Evolutionary conservation across 257 asterid genomes (phyloP).

Genomic region (Primulina eburnea): DNA sequence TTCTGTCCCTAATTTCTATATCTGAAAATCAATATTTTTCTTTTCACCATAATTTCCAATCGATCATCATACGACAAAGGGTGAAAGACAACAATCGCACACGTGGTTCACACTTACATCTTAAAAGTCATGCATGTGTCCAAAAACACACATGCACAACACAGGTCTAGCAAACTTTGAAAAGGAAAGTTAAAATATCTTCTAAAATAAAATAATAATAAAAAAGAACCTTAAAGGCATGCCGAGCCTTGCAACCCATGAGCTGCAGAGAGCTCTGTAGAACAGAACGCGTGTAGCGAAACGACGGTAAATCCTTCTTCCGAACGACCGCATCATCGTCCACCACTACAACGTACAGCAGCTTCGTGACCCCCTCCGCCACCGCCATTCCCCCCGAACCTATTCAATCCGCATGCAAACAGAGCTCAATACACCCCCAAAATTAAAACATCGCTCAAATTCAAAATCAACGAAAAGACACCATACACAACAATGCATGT

Average conservation of each 20-base stretch:
- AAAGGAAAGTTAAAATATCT: neutral
- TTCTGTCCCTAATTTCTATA: neutral
- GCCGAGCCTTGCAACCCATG: slow-evolving; percentile 98
- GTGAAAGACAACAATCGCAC: neutral
- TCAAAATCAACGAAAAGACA: slow-evolving; percentile 16
- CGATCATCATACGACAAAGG: slow-evolving; percentile 5
- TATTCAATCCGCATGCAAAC: slow-evolving; percentile 30
- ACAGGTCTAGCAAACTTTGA: neutral
- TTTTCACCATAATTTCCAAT: neutral
- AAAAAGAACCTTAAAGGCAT: slow-evolving; percentile 78
- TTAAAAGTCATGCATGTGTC: slow-evolving; percentile 23
- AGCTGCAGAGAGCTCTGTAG: slow-evolving; percentile 92
- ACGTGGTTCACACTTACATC: neutral
- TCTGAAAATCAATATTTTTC: neutral
- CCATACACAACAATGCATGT: slow-evolving; percentile 35
- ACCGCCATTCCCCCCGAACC: slow-evolving; percentile 55
- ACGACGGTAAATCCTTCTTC: slow-evolving; percentile 41
- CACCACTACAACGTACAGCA: slow-evolving; percentile 76
- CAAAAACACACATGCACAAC: slow-evolving; percentile 19
- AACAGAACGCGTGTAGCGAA: slow-evolving; percentile 91
- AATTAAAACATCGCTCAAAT: slow-evolving; percentile 15
- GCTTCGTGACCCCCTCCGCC: slow-evolving; percentile 59
- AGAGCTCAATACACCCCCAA: neutral
- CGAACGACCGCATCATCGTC: slow-evolving; percentile 44
- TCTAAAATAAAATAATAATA: neutral